Conservation (phyloP, 192 early-diverging fungal genomes). For the Podila horticola region DNA sequence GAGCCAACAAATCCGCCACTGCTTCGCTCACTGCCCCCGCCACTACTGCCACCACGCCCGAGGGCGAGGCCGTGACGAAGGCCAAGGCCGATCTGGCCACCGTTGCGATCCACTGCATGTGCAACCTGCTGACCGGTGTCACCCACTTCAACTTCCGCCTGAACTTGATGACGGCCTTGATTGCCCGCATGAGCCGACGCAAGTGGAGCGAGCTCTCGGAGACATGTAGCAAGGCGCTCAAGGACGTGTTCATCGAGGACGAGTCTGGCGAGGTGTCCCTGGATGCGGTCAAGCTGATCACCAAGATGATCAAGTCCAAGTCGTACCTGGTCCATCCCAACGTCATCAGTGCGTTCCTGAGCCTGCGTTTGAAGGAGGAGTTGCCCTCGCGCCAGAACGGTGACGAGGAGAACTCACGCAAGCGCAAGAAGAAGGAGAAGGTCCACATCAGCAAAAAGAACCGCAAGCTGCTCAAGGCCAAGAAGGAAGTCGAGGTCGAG, state of each 20-base stretch:
- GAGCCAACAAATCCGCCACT: neutral
- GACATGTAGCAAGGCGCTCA: constrained; percentile 80
- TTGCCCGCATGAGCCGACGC: constrained; percentile 76
- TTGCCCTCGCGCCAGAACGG: constrained; percentile 66
- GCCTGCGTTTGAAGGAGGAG: constrained; percentile 87
- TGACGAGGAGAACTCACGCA: constrained; percentile 61
- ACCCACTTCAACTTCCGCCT: constrained; percentile 97
- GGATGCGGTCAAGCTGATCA: constrained; percentile 87
- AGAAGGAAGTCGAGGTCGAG: constrained; percentile 78
- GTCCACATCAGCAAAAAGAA: constrained; percentile 71
- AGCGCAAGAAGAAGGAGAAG: constrained; percentile 66
- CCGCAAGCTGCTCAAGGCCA: constrained; percentile 79
- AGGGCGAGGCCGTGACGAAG: constrained; percentile 23
- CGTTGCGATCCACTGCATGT: constrained; percentile 84
- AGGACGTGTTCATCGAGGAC: constrained; percentile 84
- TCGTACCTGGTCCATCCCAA: constrained; percentile 77
- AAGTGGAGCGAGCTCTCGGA: constrained; percentile 64
- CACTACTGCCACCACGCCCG: constrained; percentile 8
- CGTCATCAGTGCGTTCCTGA: constrained; percentile 80
- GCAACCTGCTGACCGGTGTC: constrained; percentile 79
- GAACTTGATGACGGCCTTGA: constrained; percentile 87
- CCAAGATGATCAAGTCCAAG: constrained; percentile 86
- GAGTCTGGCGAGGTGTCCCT: constrained; percentile 86
- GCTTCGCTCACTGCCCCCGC: constrained; percentile 37
- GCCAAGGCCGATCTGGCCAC: constrained; percentile 51